A percentile compares a stretch with the other conserved stretches of the same genome.
Evolutionary conservation across 2,329 filamentous ascomycete genomes (phyloP).

Genomic region (Rugonectria rugulosa): DNA sequence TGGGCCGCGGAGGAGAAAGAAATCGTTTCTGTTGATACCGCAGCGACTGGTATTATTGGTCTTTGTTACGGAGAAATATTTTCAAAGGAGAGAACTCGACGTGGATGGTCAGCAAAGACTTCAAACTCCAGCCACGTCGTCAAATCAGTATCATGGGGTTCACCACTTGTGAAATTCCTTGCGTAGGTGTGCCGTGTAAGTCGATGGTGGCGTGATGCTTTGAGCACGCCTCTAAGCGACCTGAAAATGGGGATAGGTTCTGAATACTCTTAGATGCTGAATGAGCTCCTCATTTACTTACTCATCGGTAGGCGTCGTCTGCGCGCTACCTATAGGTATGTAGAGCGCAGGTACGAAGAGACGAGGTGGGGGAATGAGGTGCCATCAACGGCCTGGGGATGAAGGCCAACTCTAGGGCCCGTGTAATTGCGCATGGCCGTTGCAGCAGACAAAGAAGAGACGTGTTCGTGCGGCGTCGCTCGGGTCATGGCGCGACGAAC

Average conservation of each 20-base stretch:
- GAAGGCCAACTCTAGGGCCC: not conserved
- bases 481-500: slow-evolving; percentile 1
- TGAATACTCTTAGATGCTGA: too few relatives aligned
- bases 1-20: slow-evolving; percentile 2
- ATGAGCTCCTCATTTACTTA: too few relatives aligned
- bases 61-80: not conserved
- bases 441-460: not conserved
- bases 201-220: slow-evolving; percentile 14
- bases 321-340: too few relatives aligned
- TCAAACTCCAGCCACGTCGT: not conserved
- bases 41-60: not conserved
- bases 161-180: too few relatives aligned
- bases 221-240: not conserved
- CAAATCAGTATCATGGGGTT: not conserved
- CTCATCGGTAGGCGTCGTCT: too few relatives aligned
- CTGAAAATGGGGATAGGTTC: not conserved
- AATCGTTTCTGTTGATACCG: not conserved
- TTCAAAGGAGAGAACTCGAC: not conserved
- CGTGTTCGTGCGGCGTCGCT: not conserved
- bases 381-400: not conserved
- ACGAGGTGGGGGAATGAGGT: not conserved
- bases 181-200: too few relatives aligned
- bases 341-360: too few relatives aligned
- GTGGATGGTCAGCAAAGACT: not conserved
- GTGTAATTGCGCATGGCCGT: not conserved